Evolutionary conservation across 2,329 filamentous ascomycete genomes (phyloP), one percentile per base, ranked within the genome.

Genomic region (Alternaria metachromatica): DNA sequence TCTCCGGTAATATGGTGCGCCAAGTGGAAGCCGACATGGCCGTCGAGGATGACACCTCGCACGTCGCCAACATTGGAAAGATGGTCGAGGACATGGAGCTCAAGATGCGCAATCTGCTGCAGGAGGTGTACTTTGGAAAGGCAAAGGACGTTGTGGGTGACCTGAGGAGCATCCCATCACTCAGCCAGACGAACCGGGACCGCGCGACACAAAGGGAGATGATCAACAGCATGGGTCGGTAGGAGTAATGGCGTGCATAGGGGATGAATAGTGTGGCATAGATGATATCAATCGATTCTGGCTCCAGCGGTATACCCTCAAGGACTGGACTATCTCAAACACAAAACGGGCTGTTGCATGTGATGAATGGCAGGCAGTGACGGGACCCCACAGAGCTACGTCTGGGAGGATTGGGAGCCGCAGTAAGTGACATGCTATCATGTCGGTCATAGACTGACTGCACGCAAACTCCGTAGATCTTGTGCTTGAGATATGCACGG

Each of bases 81-180:
- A 86, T 99, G 78, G 94, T 99, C 56, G 96, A 99, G 85, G 96
- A 99, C 81, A 98, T 99, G 96, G 96, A 99, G 84, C 89, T 97
- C 80, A 97, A 97, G 87, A 98, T 99, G 96, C 89, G 96, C 70
- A 99, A 99, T 82, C 82, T 98, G 81, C 84, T 99, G 80, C 95
- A 99, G 85, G 96, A 99, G 83, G 96, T 99, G 54, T 99, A 99
- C 84, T 99, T 99, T 82, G 96, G 96, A 78, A 99, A 99, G 86
- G 95, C 96, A 59, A 97, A 97, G 87, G 96, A 99, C 82, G 94
- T 99, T 4, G 95, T 99, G 4, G 96, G 95, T 59, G 95, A 99
- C 80, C 83, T 99, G 81, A 88, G 96, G 80, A 98, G 94, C 82
- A 87, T 97, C 68, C 89, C 89, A 55, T 90, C 91, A 67, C 83